A percentile compares a stretch with the other conserved stretches of the same genome.
Evolutionary conservation across 2,329 filamentous ascomycete genomes (phyloP).

Genomic region (Penicillium paneum): DNA sequence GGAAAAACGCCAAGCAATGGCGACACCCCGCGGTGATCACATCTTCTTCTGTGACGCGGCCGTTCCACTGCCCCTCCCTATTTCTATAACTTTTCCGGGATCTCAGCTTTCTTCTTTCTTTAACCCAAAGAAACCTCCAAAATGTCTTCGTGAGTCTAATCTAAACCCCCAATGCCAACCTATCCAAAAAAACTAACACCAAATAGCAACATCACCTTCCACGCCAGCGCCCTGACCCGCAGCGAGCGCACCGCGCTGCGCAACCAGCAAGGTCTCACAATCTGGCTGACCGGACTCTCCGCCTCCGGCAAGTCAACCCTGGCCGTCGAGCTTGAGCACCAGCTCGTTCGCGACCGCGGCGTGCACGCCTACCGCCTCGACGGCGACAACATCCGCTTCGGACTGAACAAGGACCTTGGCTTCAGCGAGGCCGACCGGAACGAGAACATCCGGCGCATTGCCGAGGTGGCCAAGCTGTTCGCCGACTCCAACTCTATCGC

Average conservation of each 20-base stretch:
- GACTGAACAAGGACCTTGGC: conserved; percentile 94
- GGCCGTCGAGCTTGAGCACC: conserved; percentile 93
- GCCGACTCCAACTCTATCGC: conserved; percentile 84
- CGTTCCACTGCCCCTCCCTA: conserved; percentile 16
- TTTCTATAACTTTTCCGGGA: conserved; percentile 2
- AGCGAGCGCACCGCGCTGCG: conserved; percentile 50
- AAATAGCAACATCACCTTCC: conserved; percentile 48
- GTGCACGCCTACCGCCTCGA: conserved; percentile 88
- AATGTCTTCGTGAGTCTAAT: conserved; percentile 37
- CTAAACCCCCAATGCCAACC: conserved; percentile 1
- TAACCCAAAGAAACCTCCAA: conserved; percentile 12
- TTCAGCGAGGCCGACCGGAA: conserved; percentile 91
- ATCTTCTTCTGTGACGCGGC: conserved; percentile 19
- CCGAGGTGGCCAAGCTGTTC: conserved; percentile 95
- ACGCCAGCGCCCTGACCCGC: conserved; percentile 43
- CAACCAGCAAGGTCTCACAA: conserved; percentile 84
- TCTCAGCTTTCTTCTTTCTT: not conserved
- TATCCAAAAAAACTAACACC: conserved; percentile 1
- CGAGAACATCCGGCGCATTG: conserved; percentile 96
- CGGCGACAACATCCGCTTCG: conserved; percentile 97
- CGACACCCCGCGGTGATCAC: conserved; percentile 26
- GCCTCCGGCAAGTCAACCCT: conserved; percentile 97
- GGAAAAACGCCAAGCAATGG: conserved; percentile 2
- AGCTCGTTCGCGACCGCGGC: conserved; percentile 71
- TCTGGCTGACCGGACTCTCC: conserved; percentile 97